Evolutionary conservation across 306 rosid genomes (phyloP).

Genomic region (Trifolium fragiferum): DNA sequence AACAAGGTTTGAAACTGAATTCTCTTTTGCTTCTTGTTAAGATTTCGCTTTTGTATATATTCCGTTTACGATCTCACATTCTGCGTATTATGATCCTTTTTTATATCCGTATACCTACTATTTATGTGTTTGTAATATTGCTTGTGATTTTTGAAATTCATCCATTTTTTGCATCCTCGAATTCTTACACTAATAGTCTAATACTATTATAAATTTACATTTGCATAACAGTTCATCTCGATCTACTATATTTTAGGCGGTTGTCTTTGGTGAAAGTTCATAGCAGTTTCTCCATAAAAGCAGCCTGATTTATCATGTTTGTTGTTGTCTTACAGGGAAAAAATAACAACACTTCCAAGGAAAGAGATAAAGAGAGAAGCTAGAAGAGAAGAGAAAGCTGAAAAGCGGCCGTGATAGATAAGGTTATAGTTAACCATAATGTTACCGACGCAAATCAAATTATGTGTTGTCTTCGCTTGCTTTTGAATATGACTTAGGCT

Average conservation of each 20-base stretch:
- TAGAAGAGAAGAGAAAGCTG: constrained; percentile 91
- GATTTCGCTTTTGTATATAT: not conserved
- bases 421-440: constrained; percentile 55
- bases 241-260: constrained; percentile 25
- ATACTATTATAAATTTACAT: constrained; percentile 2
- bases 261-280: constrained; percentile 2
- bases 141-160: too few relatives aligned
- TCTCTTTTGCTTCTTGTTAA: constrained; percentile 22
- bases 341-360: constrained; percentile 82
- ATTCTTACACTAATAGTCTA: not conserved
- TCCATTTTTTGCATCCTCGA: not conserved
- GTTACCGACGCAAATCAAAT: constrained; percentile 19
- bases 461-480: constrained; percentile 4
- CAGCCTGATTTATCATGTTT: constrained; percentile 27
- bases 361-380: constrained; percentile 82
- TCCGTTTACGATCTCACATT: not conserved
- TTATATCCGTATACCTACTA: not conserved
- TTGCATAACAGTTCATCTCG: not conserved
- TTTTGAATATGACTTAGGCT: constrained; percentile 55
- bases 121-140: too few relatives aligned
- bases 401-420: constrained; percentile 69
- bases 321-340: constrained; percentile 61
- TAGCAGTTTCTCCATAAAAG: constrained; percentile 10
- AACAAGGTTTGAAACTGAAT: constrained; percentile 61
- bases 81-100: not conserved